Base-by-base conservation (phyloP, 2,329 filamentous ascomycete genomes). In the Cladophialophora carrionii region DNA sequence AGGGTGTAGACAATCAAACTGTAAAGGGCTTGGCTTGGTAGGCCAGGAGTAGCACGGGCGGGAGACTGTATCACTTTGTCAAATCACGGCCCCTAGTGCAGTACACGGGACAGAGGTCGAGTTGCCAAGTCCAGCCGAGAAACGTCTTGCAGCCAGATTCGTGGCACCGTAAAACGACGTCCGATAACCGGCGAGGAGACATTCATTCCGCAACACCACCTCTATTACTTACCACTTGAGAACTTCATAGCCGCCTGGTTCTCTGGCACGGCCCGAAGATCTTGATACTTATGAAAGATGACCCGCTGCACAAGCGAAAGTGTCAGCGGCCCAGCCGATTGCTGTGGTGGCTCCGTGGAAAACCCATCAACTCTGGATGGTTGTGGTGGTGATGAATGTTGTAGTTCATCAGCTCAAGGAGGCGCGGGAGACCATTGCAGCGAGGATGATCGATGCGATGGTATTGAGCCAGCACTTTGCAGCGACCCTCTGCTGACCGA, bases 391-490 rank as follows among this genome's bases (percentile, higher is more conserved):
- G 37, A 17, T 8, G 37, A n/a, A 24, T 24, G 14, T n/a, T 41
- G 32, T 34, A 31, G 2, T 43, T 43, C 37, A 5, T 46, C 37
- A 48, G 56, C 52, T 8, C 49, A 49, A 9, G 55, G 0, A 60
- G 51, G 20, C 57, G 12, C 17, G 8, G 54, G 56, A 12, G 52
- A 52, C n/a, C 34, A 58, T 17, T 66, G 64, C 17, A 53, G 31
- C 53, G 53, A 61, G 61, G 61, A 66, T 29, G 64, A 63, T 48
- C 54, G 52, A 57, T 66, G 64, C 49, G 32, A 66, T 53, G 64
- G 64, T 66, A 48, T 51, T 29, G 22, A 29, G 34, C 12, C 26
- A 52, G 26, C 8, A 51, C 43, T 24, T n/a, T 24, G 9, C 17
- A 20, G 4, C n/a, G 37, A 20, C 17, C 37, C 17, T 17, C 20